Conservation (phyloP, 108 stramenopile species). For the Discostella pseudostelligera region DNA sequence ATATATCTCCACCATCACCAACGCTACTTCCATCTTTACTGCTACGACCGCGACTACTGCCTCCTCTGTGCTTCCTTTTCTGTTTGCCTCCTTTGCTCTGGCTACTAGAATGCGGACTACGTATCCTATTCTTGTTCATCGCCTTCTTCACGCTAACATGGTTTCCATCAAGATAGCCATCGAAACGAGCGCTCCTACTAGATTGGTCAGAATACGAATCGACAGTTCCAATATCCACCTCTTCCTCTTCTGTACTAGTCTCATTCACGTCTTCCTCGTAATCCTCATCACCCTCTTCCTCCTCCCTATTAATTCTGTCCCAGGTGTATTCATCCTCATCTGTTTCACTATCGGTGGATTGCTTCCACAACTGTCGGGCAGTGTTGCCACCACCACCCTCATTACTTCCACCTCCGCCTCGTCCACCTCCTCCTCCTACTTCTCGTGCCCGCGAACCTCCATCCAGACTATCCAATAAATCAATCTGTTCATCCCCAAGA, state of each 20-base stretch:
- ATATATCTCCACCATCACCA: no score
- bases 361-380: background rate
- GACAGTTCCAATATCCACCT: background rate
- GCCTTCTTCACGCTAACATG: no score
- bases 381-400: background rate
- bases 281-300: no score
- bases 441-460: background rate
- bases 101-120: background rate
- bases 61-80: background rate
- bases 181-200: background rate
- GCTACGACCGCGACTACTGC: background rate
- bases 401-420: background rate
- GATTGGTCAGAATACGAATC: background rate
- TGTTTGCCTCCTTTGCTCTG: background rate
- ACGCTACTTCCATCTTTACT: no score
- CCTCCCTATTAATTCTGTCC: background rate
- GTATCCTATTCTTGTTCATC: background rate
- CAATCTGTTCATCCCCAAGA: conserved; percentile 10
- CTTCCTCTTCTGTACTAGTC: background rate
- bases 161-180: background rate
- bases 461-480: conserved; percentile 5
- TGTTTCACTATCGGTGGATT: background rate
- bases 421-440: background rate
- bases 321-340: background rate
- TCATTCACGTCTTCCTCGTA: background rate